These are phyloP conservation scores for Magnolia officinalis DNA, from an alignment of 164 flowering plant species.

Conservation along the genomic window DNA sequence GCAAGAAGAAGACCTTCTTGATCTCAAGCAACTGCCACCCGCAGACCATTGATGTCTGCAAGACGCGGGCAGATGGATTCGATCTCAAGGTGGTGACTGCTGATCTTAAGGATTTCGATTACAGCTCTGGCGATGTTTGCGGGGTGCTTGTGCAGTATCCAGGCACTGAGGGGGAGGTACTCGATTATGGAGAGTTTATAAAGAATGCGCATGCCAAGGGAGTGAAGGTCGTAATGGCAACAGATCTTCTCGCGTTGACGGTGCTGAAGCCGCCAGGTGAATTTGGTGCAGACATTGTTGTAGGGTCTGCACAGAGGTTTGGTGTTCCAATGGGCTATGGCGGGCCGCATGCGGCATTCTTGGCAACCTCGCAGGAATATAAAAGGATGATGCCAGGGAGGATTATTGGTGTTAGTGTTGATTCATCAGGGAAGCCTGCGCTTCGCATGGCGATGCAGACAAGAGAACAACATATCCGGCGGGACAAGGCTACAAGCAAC, in stretches of 20 bases:
- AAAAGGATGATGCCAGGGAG: conserved; percentile 99
- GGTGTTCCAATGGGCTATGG: conserved; percentile 99
- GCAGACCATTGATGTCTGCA: conserved; percentile 84
- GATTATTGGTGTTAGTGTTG: conserved; percentile 93
- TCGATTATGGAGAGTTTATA: conserved; percentile 84
- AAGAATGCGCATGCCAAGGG: conserved; percentile 92
- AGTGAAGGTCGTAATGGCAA: conserved; percentile 95
- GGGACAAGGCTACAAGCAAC: conserved; percentile 99
- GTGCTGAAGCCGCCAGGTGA: conserved; percentile 98
- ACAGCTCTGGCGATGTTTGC: conserved; percentile 81
- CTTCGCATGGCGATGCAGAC: conserved; percentile 99
- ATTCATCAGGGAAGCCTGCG: conserved; percentile 88
- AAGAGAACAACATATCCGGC: conserved; percentile 94
- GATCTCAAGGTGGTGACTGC: conserved; percentile 64
- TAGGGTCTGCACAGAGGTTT: conserved; percentile 93
- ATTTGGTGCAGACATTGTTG: conserved; percentile 85
- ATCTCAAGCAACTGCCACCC: conserved; percentile 91
- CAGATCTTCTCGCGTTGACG: conserved; percentile 85
- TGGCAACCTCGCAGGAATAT: conserved; percentile 96
- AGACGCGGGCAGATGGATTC: conserved; percentile 88
- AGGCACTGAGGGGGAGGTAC: conserved; percentile 85
- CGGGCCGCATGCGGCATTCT: conserved; percentile 96
- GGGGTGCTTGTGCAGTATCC: conserved; percentile 99
- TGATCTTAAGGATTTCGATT: conserved; percentile 74
- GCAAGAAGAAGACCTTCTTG: conserved; percentile 84